These are phyloP conservation scores for Backusella liffmaniae DNA, from an alignment of 192 early-diverging fungal species.

Conservation along the genomic window DNA sequence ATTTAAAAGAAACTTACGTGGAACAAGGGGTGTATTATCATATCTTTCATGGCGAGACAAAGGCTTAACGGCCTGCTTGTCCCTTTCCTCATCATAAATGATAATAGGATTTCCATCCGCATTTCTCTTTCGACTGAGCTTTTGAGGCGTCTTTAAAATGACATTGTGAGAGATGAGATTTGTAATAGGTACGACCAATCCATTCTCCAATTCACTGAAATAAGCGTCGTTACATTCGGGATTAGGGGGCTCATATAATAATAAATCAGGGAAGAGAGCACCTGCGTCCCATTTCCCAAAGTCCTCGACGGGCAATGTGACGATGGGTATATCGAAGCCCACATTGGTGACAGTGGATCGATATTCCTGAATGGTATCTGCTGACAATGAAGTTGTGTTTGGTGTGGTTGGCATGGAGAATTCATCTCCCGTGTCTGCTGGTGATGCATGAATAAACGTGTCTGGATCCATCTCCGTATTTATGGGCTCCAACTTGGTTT, in stretches of 20 bases:
- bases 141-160: neutral
- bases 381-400: neutral
- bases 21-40: conserved; percentile 25
- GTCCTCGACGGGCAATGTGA: conserved; percentile 31
- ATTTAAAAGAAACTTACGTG: conserved; percentile 28
- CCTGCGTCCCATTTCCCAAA: conserved; percentile 38
- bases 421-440: conserved; percentile 3
- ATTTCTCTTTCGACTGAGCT: conserved; percentile 27
- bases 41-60: conserved; percentile 46
- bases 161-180: conserved; percentile 26
- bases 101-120: conserved; percentile 39
- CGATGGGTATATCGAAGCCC: conserved; percentile 27
- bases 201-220: conserved; percentile 54
- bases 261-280: conserved; percentile 48
- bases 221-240: conserved; percentile 54
- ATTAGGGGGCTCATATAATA: conserved; percentile 51
- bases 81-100: conserved; percentile 18
- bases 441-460: neutral
- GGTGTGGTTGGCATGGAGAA: conserved; percentile 10
- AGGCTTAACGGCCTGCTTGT: conserved; percentile 16
- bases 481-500: neutral
- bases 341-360: conserved; percentile 23
- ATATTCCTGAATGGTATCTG: conserved; percentile 8
- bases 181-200: conserved; percentile 52
- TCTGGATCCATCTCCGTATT: neutral